A percentile compares a stretch with the other conserved stretches of the same genome.
Evolutionary conservation across 805 yeast species (phyloP).

Genomic region (Sungouiella blattae): DNA sequence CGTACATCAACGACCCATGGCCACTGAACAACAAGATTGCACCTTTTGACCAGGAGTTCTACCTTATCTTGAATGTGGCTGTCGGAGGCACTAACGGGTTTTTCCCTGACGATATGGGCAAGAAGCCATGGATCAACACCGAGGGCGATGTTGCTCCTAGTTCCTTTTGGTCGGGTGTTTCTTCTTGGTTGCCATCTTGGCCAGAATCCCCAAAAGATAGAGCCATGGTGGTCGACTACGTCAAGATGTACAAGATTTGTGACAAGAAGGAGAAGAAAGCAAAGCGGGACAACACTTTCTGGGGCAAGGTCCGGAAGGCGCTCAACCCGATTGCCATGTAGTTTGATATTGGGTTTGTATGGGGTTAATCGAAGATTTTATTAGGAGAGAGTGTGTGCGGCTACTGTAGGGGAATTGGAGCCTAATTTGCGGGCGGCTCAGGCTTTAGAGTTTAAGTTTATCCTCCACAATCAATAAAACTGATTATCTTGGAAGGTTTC

Average conservation of each 20-base stretch:
- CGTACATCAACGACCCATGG: not conserved
- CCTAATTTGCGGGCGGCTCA: too few relatives aligned
- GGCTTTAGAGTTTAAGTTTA: too few relatives aligned
- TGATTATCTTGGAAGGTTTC: too few relatives aligned
- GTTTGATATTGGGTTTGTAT: too few relatives aligned
- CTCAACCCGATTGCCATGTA: too few relatives aligned
- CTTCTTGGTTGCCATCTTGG: not conserved
- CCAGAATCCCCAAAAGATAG: not conserved
- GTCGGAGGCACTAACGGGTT: conserved; percentile 1
- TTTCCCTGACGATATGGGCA: not conserved
- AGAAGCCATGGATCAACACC: conserved; percentile 1
- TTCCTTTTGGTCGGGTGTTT: conserved; percentile 1
- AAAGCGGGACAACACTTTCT: not conserved
- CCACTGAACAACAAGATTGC: conserved; percentile 2
- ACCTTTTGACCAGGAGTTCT: conserved; percentile 1
- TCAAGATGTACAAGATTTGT: conserved; percentile 1
- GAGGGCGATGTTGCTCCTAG: not conserved
- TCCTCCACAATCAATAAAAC: too few relatives aligned
- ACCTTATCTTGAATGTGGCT: not conserved
- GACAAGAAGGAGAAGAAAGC: not conserved
- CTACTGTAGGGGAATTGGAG: too few relatives aligned
- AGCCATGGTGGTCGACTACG: conserved; percentile 1
- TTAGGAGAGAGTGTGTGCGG: too few relatives aligned
- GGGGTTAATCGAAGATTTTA: too few relatives aligned
- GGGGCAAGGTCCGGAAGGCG: too few relatives aligned